A percentile compares a stretch with the other conserved stretches of the same genome.
phyloP scores from a whole-genome alignment of 768 basidiomycete genomes.

The Cystofilobasidium bisporidii region DNA sequence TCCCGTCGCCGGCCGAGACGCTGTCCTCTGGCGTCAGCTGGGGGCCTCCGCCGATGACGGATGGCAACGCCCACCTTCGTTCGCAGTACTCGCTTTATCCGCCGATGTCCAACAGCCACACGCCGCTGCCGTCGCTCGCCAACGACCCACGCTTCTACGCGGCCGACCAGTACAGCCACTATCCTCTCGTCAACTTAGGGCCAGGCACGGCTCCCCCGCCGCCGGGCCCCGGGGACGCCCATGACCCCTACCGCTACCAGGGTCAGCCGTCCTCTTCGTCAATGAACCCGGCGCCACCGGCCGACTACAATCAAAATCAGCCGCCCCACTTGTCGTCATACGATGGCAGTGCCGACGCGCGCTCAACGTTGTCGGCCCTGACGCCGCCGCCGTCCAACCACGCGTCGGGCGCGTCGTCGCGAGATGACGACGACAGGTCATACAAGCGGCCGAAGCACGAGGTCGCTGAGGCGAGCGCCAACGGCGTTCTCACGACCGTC shows the following conservation, averaged over 20 bases:
- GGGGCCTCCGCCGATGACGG: not conserved
- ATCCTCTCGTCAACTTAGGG: not conserved
- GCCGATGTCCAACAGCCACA: not conserved
- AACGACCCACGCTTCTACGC: not conserved
- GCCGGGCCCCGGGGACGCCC: not conserved
- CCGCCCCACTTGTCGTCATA: not conserved
- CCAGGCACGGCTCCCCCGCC: no score
- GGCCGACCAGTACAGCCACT: not conserved
- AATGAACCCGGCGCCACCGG: not conserved
- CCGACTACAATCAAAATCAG: not conserved
- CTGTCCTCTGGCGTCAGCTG: not conserved
- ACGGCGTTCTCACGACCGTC: not conserved
- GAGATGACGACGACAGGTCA: not conserved
- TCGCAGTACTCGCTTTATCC: not conserved
- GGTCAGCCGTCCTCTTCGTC: no score
- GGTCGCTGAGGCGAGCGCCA: not conserved
- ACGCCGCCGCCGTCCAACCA: not conserved
- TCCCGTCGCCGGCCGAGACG: slow-evolving; percentile 1
- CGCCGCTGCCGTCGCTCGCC: not conserved
- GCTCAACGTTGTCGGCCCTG: not conserved
- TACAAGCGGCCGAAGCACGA: not conserved
- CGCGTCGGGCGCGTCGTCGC: no score
- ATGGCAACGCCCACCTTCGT: not conserved
- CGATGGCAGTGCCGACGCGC: not conserved
- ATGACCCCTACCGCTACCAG: not conserved